phyloP scores from a whole-genome alignment of 306 rosid genomes.

The Betula pendula region DNA sequence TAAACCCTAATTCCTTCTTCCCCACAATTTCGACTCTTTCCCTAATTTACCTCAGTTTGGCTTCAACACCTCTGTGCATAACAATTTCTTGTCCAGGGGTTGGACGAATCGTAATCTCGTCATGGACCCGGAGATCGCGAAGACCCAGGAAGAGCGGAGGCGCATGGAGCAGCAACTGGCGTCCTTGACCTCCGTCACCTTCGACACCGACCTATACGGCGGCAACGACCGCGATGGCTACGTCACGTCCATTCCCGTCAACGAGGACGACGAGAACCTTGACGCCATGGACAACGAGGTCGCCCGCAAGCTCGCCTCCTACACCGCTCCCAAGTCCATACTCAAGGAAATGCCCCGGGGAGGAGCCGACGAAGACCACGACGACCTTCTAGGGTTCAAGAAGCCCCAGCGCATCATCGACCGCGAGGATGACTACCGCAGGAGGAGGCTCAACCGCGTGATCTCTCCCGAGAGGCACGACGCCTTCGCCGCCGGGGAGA shows the following conservation, averaged over 20 bases:
- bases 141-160: slow-evolving; percentile 77
- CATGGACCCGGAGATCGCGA: slow-evolving; percentile 68
- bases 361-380: slow-evolving; percentile 47
- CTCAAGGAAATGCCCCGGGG: slow-evolving; percentile 57
- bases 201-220: slow-evolving; percentile 63
- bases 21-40: too few relatives aligned
- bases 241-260: slow-evolving; percentile 61
- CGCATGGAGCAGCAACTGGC: slow-evolving; percentile 67
- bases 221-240: slow-evolving; percentile 48
- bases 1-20: too few relatives aligned
- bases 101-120: background rate
- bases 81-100: too few relatives aligned
- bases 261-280: slow-evolving; percentile 59
- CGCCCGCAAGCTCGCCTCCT: slow-evolving; percentile 57
- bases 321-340: slow-evolving; percentile 62
- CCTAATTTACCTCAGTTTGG: too few relatives aligned
- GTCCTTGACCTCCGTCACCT: slow-evolving; percentile 52
- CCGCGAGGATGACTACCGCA: slow-evolving; percentile 60
- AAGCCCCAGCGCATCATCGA: slow-evolving; percentile 61
- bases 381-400: slow-evolving; percentile 40
- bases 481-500: slow-evolving; percentile 67
- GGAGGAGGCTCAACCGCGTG: slow-evolving; percentile 51
- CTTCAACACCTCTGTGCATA: too few relatives aligned
- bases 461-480: slow-evolving; percentile 72
- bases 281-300: slow-evolving; percentile 52